A percentile compares a stretch with the other conserved stretches of the same genome.
These are phyloP conservation scores for Bisporella sp. DNA, from an alignment of 2,329 filamentous ascomycete genomes.

Conservation along the genomic window DNA sequence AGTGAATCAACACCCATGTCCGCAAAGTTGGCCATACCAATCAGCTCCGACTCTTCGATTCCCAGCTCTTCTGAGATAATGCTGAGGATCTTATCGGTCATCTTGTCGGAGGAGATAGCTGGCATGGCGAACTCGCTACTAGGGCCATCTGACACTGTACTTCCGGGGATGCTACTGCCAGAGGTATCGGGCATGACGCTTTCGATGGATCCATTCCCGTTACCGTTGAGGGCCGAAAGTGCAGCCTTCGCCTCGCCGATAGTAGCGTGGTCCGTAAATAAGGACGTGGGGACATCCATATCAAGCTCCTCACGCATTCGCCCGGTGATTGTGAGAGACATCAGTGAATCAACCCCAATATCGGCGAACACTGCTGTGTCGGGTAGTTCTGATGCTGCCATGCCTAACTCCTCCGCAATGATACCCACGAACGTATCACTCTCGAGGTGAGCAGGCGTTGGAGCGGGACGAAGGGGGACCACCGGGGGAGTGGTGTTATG, in stretches of 20 bases:
- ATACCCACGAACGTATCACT: conserved; percentile 40
- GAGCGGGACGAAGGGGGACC: conserved; percentile 6
- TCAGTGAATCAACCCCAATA: conserved; percentile 53
- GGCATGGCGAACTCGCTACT: conserved; percentile 20
- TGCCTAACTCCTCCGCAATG: conserved; percentile 47
- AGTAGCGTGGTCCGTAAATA: conserved; percentile 31
- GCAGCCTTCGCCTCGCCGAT: conserved; percentile 6
- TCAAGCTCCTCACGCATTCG: conserved; percentile 51
- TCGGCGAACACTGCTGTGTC: conserved; percentile 48
- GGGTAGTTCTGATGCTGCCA: conserved; percentile 45
- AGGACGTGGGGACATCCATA: conserved; percentile 43
- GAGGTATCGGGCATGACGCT: background rate
- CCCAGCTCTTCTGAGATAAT: conserved; percentile 48
- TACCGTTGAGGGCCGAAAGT: background rate
- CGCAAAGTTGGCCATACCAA: conserved; percentile 44
- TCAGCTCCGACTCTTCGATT: conserved; percentile 45
- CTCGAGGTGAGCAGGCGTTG: conserved; percentile 25
- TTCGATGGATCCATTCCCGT: background rate
- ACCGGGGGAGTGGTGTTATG: background rate
- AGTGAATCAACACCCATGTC: conserved; percentile 54
- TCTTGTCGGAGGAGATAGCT: background rate
- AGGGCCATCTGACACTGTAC: background rate
- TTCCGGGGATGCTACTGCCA: background rate
- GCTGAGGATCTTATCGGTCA: no score
- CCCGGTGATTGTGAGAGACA: conserved; percentile 48